Evolutionary conservation across 2,329 filamentous ascomycete species (phyloP).

Genomic region (Pestalotiopsis sp.): DNA sequence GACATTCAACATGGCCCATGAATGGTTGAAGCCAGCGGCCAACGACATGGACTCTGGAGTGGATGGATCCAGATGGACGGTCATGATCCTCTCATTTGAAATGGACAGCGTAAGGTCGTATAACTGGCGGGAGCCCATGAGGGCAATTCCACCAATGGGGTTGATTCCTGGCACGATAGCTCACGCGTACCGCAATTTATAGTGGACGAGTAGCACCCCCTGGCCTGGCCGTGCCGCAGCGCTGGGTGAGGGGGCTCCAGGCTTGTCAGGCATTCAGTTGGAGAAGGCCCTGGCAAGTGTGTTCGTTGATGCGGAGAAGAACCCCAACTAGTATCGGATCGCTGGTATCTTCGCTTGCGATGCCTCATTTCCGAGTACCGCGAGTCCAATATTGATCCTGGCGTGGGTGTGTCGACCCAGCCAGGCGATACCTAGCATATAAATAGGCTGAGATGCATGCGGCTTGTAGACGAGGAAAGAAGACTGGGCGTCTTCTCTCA

Average conservation of each 20-base stretch:
- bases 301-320: conserved; percentile 4
- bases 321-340: background rate
- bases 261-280: background rate
- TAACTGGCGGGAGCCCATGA: conserved; percentile 7
- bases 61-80: background rate
- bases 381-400: background rate
- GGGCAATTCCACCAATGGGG: conserved; percentile 7
- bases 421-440: background rate
- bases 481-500: background rate
- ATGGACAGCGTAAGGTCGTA: background rate
- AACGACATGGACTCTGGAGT: background rate
- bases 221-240: background rate
- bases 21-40: background rate
- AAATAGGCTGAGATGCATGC: background rate
- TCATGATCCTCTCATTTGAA: background rate
- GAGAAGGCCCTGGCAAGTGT: background rate
- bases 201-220: background rate
- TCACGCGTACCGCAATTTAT: background rate
- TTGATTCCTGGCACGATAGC: background rate
- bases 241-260: background rate
- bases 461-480: background rate
- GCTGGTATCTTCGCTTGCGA: conserved; percentile 5
- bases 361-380: conserved; percentile 8
- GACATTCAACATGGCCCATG: background rate
- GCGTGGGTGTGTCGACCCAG: background rate